Percentiles rank a stretch among this genome's conserved stretches.
Evolutionary conservation across 495 filamentous ascomycete genomes (phyloP).

Genomic region (Penicillium bovifimosum): DNA sequence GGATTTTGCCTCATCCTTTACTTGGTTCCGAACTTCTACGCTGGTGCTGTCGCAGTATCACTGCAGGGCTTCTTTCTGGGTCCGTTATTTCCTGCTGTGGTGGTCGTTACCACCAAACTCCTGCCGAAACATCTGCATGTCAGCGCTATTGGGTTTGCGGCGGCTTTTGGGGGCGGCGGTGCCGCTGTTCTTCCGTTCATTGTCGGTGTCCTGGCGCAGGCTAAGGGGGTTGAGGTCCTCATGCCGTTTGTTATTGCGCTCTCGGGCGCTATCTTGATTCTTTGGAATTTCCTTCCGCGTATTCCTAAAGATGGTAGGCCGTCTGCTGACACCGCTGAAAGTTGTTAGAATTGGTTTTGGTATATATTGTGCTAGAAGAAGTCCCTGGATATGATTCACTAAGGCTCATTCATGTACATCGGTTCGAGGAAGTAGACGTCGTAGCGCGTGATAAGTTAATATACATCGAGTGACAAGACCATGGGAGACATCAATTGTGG

Average conservation of each 20-base stretch:
- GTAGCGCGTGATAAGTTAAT: not conserved
- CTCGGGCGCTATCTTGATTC: slow-evolving; percentile 44
- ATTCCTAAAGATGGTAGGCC: not conserved
- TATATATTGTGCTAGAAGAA: no score
- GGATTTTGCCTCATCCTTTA: slow-evolving; percentile 54
- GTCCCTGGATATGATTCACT: not conserved
- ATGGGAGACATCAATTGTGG: not conserved
- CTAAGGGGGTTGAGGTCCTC: slow-evolving; percentile 65
- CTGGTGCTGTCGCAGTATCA: slow-evolving; percentile 58
- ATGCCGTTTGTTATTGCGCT: slow-evolving; percentile 67
- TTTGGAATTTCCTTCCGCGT: slow-evolving; percentile 2
- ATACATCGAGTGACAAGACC: not conserved
- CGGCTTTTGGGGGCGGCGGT: slow-evolving; percentile 72
- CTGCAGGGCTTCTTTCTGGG: slow-evolving; percentile 65
- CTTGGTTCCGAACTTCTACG: slow-evolving; percentile 63
- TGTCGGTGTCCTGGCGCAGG: slow-evolving; percentile 74
- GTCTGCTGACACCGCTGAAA: not conserved
- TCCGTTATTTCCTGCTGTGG: slow-evolving; percentile 60
- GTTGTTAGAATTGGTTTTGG: not conserved
- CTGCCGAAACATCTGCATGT: slow-evolving; percentile 72
- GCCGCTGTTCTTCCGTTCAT: slow-evolving; percentile 75
- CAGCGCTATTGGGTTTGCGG: slow-evolving; percentile 70
- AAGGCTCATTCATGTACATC: no score
- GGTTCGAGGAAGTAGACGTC: no score
- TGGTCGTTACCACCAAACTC: slow-evolving; percentile 71